Evolutionary conservation across 176 grass and related monocot genomes (phyloP), one percentile per base, ranked within the genome.

Genomic region (Aegilops sharonensis): DNA sequence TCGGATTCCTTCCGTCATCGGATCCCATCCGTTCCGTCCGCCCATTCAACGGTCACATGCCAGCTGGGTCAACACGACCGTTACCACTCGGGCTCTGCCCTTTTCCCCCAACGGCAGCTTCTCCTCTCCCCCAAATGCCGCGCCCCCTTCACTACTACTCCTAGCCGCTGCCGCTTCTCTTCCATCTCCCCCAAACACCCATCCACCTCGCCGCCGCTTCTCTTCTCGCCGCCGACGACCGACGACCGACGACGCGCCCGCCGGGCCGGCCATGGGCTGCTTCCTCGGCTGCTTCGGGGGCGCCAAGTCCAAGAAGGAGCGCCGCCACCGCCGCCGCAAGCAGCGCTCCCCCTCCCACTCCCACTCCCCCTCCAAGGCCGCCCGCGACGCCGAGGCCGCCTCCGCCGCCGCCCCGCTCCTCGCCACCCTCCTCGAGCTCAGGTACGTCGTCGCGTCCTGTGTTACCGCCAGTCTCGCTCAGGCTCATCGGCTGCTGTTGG

Each of bases 261-360:
- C 48, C 47, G 11, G 45, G 50, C 52, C 52, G 2, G 18, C 18
- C 54, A 99, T 99, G 97, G 94, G 97, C 64, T 99, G 97, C 85
- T 99, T 99, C 85, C 97, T 99, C 87, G 92, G 87, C 68, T 99
- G 97, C 89, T 99, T 99, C 87, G 94, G 94, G 48, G 90, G 83
- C 42, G 78, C 88, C 87, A 92, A 88, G 52, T 71, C 91, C 87
- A 92, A 88, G 88, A 92, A 88, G 88, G 83, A 96, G 56, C 85
- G 81, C 69, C 83, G 85, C 31, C 45, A 56, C 74, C 89, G 79
- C 85, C 48, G 87, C 50, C 89, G 85, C 57, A 96, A 89, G 87
- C 84, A 88, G 79, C 83, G 92, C 10, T 90, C 94, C 13, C 85
- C 93, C 5, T 62, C 74, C 10, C 94, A 56, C 32, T 68, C 86